Evolutionary conservation across 2,329 filamentous ascomycete species (phyloP).

Genomic region (Hymenoscyphus scutula): DNA sequence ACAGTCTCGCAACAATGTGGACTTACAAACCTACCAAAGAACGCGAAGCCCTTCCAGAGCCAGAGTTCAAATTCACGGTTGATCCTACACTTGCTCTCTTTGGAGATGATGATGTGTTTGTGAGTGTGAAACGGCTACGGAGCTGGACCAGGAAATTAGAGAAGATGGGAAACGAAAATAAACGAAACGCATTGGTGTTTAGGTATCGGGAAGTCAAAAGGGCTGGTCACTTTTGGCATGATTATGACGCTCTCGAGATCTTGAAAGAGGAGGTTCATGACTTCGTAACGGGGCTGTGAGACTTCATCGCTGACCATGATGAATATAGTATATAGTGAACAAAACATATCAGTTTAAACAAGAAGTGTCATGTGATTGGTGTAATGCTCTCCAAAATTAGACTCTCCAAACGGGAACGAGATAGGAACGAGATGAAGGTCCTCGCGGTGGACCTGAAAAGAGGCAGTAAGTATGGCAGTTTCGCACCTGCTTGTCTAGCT

Average conservation of each 20-base stretch:
- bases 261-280: slow-evolving; percentile 25
- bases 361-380: not conserved
- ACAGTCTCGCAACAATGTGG: slow-evolving; percentile 58
- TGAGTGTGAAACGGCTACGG: slow-evolving; percentile 61
- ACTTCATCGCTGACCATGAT: not conserved
- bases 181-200: slow-evolving; percentile 33
- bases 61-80: slow-evolving; percentile 54
- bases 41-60: slow-evolving; percentile 31
- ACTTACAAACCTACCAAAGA: slow-evolving; percentile 23
- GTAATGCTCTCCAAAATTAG: not conserved
- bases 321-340: not conserved
- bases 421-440: too few species aligned
- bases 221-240: slow-evolving; percentile 53
- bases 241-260: slow-evolving; percentile 22
- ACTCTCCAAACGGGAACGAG: too few species aligned
- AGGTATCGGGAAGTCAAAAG: slow-evolving; percentile 44
- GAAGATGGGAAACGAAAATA: slow-evolving; percentile 10
- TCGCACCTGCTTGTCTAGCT: too few species aligned
- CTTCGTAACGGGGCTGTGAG: slow-evolving; percentile 19
- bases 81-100: slow-evolving; percentile 68
- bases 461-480: too few species aligned
- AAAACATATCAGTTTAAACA: not conserved
- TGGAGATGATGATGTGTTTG: slow-evolving; percentile 73
- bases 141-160: slow-evolving; percentile 61
- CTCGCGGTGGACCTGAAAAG: too few species aligned